A percentile compares a stretch with the other conserved stretches of the same genome.
Conservation (phyloP, 2,329 filamentous ascomycete genomes). For the Peltaster fructicola region DNA sequence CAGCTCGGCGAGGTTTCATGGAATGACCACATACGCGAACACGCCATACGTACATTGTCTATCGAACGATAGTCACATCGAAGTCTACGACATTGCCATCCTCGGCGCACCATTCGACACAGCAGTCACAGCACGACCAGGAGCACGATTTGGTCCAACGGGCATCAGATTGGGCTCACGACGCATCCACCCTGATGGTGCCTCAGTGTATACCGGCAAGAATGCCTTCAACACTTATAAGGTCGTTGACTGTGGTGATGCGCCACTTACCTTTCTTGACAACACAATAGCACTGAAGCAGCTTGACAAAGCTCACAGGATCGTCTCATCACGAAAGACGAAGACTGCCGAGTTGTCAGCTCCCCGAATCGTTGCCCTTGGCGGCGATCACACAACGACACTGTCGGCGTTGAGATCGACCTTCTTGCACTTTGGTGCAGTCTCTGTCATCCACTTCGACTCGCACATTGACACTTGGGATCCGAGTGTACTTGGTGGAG, state of each 20-base stretch:
- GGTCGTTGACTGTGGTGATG: constrained; percentile 38
- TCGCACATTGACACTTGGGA: constrained; percentile 38
- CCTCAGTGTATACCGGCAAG: constrained; percentile 31
- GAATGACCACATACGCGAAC: constrained; percentile 30
- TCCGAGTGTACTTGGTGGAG: constrained; percentile 36
- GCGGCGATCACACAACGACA: constrained; percentile 40
- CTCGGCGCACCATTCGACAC: constrained; percentile 34
- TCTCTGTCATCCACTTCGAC: constrained; percentile 42
- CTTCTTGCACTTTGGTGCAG: constrained; percentile 32
- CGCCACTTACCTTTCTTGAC: constrained; percentile 29
- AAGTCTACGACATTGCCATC: constrained; percentile 31
- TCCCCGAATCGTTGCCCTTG: constrained; percentile 35
- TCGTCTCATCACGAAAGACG: constrained; percentile 27
- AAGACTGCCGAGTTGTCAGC: constrained; percentile 27
- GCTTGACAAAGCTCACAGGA: constrained; percentile 33
- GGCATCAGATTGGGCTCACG: constrained; percentile 34
- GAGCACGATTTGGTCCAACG: constrained; percentile 34
- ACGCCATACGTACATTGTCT: constrained; percentile 32
- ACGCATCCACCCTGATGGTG: constrained; percentile 25
- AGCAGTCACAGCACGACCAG: constrained; percentile 33
- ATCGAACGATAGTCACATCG: constrained; percentile 15
- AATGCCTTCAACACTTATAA: constrained; percentile 27
- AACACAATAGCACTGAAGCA: constrained; percentile 38
- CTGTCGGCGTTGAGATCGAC: constrained; percentile 34
- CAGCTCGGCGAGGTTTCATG: constrained; percentile 18